These are phyloP conservation scores for Phytophthora cryptogea DNA, from an alignment of 352 stramenopile species.

Conservation along the genomic window DNA sequence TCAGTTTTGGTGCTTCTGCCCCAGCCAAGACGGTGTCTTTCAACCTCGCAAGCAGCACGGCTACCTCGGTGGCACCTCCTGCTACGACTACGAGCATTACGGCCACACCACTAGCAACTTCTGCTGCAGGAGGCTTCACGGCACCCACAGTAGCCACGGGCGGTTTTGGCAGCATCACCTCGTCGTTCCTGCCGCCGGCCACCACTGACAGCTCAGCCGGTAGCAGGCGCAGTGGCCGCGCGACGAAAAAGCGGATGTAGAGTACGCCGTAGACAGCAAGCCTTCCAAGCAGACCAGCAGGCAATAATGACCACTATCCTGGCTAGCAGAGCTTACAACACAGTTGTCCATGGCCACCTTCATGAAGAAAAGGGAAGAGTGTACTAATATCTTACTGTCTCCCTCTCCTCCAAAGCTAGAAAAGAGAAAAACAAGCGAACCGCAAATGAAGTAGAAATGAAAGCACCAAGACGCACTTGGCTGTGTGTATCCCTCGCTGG, in stretches of 20 bases:
- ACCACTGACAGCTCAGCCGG: conserved; percentile 20
- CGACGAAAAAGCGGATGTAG: conserved; percentile 58
- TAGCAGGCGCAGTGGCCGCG: conserved; percentile 40
- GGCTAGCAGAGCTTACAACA: too few species aligned
- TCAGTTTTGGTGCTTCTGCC: conserved; percentile 44
- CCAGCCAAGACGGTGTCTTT: conserved; percentile 72
- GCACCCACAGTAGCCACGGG: conserved; percentile 36
- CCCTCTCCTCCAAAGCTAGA: conserved; percentile 15
- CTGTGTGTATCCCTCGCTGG: conserved; percentile 18
- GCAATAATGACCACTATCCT: conserved; percentile 19
- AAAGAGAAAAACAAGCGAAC: conserved; percentile 32
- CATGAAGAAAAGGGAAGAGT: conserved; percentile 25
- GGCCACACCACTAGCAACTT: conserved; percentile 23
- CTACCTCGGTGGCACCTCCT: conserved; percentile 28
- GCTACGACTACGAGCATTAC: conserved; percentile 29
- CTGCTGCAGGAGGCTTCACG: conserved; percentile 37
- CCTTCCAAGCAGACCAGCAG: neutral
- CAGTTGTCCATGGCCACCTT: neutral
- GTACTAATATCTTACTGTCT: conserved; percentile 39
- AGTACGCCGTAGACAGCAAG: conserved; percentile 5
- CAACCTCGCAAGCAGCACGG: conserved; percentile 42
- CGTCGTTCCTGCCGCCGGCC: conserved; percentile 49
- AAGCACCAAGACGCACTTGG: conserved; percentile 26
- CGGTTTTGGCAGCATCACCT: conserved; percentile 50
- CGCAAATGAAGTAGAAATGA: conserved; percentile 39